Evolutionary conservation across 768 basidiomycete species (phyloP), one percentile per base, ranked within the genome.

Genomic region (Cyclocybe aegerita): DNA sequence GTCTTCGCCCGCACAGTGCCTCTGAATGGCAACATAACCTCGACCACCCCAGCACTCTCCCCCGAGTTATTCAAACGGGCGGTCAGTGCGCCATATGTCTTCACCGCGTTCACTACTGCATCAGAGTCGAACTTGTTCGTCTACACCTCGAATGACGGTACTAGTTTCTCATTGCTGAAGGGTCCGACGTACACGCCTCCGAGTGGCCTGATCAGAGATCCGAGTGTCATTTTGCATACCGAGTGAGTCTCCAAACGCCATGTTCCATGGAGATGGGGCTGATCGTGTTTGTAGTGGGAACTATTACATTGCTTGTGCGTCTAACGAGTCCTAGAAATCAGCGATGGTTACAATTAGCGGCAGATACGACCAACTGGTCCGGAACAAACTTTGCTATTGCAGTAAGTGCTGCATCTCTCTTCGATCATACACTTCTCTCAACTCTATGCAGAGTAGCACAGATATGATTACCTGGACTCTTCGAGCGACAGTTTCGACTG

Each of bases 311-410:
- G 56, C 65, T 10, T 70, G 68, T 70, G 23, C 23, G 23, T 23
- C 23, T 1, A 5, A 3, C 5, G 1, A 23, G n/a, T 23, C 5
- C 0, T 23, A 5, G 23, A 3, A 23, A 23, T 23, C 4, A 0
- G 23, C 23, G 23, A 23, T 23, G 23, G 5, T 5, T 23, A 5
- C 3, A 5, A 5, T 5, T 23, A 5, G 1, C 2, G 65, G 43
- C n/a, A 68, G 68, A 70, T 45, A 70, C 69, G 8, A 70, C 67
- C 11, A 50, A 68, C 43, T 70, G 69, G 67, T 57, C 58, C n/a
- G 67, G 68, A 33, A 59, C 60, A 2, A 68, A 70, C 50, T 70
- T 70, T 55, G 69, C 67, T 17, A 70, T 70, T 37, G 67, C 69
- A 15, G 67, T 69, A 53, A 4, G 61, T 39, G 29, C 30, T 38